These are phyloP conservation scores for Daldinia decipiens DNA, from an alignment of 495 filamentous ascomycete species.

Conservation along the genomic window DNA sequence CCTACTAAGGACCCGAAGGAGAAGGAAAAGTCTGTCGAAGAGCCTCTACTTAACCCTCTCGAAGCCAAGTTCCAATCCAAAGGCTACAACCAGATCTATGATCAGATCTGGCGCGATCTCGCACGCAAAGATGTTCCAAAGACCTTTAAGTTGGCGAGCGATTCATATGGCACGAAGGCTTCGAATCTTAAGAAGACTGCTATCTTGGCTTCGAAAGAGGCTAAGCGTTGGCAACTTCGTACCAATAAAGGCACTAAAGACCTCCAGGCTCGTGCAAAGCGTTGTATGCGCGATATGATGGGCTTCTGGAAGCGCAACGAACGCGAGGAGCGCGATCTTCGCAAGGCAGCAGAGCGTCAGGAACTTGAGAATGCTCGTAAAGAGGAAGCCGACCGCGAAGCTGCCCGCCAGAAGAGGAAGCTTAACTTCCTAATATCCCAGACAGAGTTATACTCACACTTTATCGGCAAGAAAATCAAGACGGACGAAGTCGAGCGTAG, in stretches of 20 bases:
- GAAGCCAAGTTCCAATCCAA: conserved; percentile 80
- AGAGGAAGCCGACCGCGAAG: conserved; percentile 95
- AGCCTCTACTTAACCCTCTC: conserved; percentile 56
- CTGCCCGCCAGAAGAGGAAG: conserved; percentile 96
- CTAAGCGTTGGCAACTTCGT: conserved; percentile 93
- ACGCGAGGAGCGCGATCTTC: conserved; percentile 92
- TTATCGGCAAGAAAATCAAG: conserved; percentile 99
- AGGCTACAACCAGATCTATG: conserved; percentile 95
- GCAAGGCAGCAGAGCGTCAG: conserved; percentile 93
- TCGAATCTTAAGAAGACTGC: conserved; percentile 98
- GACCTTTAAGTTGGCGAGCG: conserved; percentile 83
- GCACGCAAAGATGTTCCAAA: conserved; percentile 93
- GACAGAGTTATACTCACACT: conserved; percentile 98
- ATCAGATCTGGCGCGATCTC: conserved; percentile 97
- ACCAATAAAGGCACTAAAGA: conserved; percentile 99
- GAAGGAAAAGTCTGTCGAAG: conserved; percentile 72
- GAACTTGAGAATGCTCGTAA: conserved; percentile 97
- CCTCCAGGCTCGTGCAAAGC: conserved; percentile 94
- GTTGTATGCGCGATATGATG: conserved; percentile 99
- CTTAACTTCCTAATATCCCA: conserved; percentile 99
- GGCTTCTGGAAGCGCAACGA: conserved; percentile 99
- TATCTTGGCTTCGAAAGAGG: conserved; percentile 96
- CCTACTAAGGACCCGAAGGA: conserved; percentile 70
- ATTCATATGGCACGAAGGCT: conserved; percentile 82
- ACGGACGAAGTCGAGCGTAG: conserved; percentile 90